Base-by-base conservation (phyloP, 805 yeast species). In the Cyberlindnera xishuangbannaensis region DNA sequence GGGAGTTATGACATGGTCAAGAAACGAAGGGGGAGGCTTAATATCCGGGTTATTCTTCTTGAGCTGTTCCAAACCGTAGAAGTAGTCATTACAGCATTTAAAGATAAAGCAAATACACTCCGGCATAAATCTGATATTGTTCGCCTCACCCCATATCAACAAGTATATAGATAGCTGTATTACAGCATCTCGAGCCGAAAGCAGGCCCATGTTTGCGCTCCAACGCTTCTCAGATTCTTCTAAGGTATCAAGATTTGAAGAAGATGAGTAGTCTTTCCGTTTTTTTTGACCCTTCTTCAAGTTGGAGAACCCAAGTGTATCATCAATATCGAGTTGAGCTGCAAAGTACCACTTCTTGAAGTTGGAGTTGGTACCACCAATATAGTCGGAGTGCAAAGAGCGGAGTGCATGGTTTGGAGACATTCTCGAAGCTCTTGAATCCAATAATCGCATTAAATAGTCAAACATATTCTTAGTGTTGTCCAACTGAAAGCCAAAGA, bases 81-180 rank as follows among this genome's bases (percentile, higher is more conserved):
- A 80, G 44, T 69, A 69, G 48, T 82, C 88, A 30, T 72, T 70
- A 31, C 94, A 85, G 46, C 94, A 80, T 49, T 85, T 83, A 62
- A 78, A 85, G 17, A 86, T 73, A 45, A 87, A 86, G 41, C 94
- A 84, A 15, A 86, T 53, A 47, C 95, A 84, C 51, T 86, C 96
- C 0, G 96, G 95, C 76, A 86, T 78, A 48, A 83, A 86, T 41
- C 96, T 66, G 3, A 86, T 53, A 46, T 84, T 87, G 50, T 83
- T 84, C 0, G 95, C 86, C 53, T 86, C 96, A 1, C 95, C 94
- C 96, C 96, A 86, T 41, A 84, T 73, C 35, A 83, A 55, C 10
- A 86, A 63, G 49, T 78, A 87, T 7, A 86, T 56, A 0, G 83
- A 75, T 13, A 86, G 44, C 42, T 86, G 95, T 12, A 67, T 59